Evolutionary conservation across 2,329 filamentous ascomycete genomes (phyloP), one percentile per base, ranked within the genome.

Genomic region (Colletotrichum ledebouriae): DNA sequence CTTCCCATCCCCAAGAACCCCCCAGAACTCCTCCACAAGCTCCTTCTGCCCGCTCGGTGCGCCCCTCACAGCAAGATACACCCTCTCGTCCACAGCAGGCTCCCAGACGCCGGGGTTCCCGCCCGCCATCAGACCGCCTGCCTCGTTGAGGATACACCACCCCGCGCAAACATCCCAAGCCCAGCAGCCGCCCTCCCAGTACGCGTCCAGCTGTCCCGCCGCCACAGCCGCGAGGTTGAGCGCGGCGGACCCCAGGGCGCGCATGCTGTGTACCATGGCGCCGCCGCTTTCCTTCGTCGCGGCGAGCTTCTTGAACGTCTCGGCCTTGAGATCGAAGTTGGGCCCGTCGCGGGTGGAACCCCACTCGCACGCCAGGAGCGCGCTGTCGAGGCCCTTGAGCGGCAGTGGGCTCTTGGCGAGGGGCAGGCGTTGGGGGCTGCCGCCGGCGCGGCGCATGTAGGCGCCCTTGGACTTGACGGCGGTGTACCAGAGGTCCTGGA

Each of bases 141-240:
- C 91, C 81, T 95, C 92, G 34, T 82, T 81, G 29, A 95, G 80
- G 69, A 95, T 90, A 66, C 90, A 89, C 92, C 92, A 94, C 0
- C 90, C 92, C 5, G 93, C 93, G 75, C 91, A 93, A 2, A 95
- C 92, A 77, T 95, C 92, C 92, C 92, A 95, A 2, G 92, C 91
- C 87, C 92, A 95, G 78, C 91, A 94, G 0, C 93, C 92, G 42
- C 90, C 92, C 80, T 95, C 92, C 92, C 92, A 95, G 77, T 93
- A 95, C 22, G 88, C 74, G 76, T 95, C 92, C 29, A 93, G 73
- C 76, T 89, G 85, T 0, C 92, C 92, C 10, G 88, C 86, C 3
- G 92, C 92, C 3, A 93, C 90, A 44, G 85, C 86, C 65, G 91
- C 93, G 17, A 94, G 78, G 77, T 94, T 94, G 73, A 95, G 81